Evolutionary conservation across 768 basidiomycete species (phyloP), one percentile per base, ranked within the genome.

Genomic region (Termitomyces sp.): DNA sequence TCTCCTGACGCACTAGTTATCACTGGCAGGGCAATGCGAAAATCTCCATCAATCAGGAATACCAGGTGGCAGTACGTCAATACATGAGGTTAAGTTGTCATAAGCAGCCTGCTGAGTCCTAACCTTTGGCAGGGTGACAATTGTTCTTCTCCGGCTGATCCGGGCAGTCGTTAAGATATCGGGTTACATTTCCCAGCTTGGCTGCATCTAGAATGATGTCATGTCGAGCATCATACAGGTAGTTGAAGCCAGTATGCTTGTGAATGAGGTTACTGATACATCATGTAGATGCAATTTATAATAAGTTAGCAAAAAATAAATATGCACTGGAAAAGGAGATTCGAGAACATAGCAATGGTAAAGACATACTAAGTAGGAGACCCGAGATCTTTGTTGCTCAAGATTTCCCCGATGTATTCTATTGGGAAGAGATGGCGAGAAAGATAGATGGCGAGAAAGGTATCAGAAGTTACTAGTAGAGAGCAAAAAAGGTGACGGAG

Each of bases 401-500:
- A n/a, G 16, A 63, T 60, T 58, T 70, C 68, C 15, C 77, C 80
- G 50, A 69, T 58, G 60, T 81, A 81, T 54, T 74, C 79, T 81
- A 52, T 23, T 36, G 20, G 23, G 5, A n/a, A 11, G 6, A 36
- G n/a, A 13, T 39, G 32, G 18, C 23, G 29, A 25, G 33, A n/a
- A 5, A 43, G 3, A 49, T 1, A 16, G 25, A 42, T 18, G 12
- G 39, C n/a, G 15, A 42, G 36, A 22, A 42, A 31, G 20, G 29
- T n/a, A 3, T 29, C 3, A 36, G 22, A 35, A 29, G n/a, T n/a
- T n/a, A n/a, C n/a, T n/a, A n/a, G n/a, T n/a, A n/a, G n/a, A n/a
- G n/a, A n/a, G n/a, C n/a, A n/a, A n/a, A n/a, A 15, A n/a, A 2
- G 11, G n/a, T 13, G 22, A n/a, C 12, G 27, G 38, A 11, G 25